These are phyloP conservation scores for Suillus fuscotomentosus DNA, from an alignment of 768 basidiomycete genomes.

Conservation along the genomic window DNA sequence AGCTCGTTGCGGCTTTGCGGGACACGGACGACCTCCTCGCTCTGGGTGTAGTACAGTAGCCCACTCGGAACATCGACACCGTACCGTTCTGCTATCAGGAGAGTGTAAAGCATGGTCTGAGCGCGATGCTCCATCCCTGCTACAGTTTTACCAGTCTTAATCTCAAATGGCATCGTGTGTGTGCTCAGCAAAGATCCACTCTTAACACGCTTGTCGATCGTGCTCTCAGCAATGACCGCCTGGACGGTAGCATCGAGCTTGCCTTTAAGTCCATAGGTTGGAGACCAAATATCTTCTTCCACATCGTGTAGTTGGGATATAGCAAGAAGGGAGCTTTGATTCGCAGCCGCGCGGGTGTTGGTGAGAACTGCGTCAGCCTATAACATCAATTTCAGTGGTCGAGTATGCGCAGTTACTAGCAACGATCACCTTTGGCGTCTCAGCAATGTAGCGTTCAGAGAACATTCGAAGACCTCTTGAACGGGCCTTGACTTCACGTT, in stretches of 20 bases:
- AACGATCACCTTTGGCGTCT: conserved; percentile 56
- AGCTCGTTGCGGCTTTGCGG: conserved; percentile 81
- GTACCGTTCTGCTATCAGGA: conserved; percentile 90
- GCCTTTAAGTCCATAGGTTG: conserved; percentile 91
- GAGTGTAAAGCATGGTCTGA: conserved; percentile 95
- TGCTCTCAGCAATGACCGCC: conserved; percentile 54
- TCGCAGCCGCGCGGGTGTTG: conserved; percentile 57
- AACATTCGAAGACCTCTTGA: conserved; percentile 68
- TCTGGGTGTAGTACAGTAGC: conserved; percentile 92
- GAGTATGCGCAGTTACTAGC: not conserved
- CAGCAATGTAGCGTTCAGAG: conserved; percentile 61
- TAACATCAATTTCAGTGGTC: not conserved
- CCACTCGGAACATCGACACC: conserved; percentile 78
- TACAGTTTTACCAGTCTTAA: conserved; percentile 86
- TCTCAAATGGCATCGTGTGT: conserved; percentile 75
- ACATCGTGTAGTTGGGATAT: conserved; percentile 78
- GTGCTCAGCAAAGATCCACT: conserved; percentile 19
- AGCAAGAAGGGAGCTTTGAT: conserved; percentile 58
- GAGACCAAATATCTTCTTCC: conserved; percentile 98
- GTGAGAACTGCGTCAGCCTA: conserved; percentile 66
- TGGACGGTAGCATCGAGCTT: conserved; percentile 92
- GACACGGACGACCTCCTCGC: conserved; percentile 82
- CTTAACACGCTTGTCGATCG: conserved; percentile 18
- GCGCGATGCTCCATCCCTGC: conserved; percentile 92
- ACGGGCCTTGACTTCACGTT: conserved; percentile 56